These are phyloP conservation scores for Emergomyces orientalis DNA, from an alignment of 2,329 filamentous ascomycete genomes.

Conservation along the genomic window DNA sequence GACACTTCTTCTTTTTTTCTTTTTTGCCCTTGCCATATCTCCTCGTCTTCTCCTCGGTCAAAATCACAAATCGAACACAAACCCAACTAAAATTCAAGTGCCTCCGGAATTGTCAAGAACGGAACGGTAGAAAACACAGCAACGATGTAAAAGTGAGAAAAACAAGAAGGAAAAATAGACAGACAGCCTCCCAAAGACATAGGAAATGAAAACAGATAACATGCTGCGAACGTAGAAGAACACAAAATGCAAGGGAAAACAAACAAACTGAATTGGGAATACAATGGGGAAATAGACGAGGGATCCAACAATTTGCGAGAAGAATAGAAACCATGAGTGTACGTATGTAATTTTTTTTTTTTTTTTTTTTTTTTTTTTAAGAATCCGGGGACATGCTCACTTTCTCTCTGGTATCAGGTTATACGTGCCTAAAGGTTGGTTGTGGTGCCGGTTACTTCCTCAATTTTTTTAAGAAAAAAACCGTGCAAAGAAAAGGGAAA, in stretches of 20 bases:
- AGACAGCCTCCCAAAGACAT: conserved; percentile 5
- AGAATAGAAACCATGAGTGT: too few species aligned
- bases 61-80: not conserved
- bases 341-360: not conserved
- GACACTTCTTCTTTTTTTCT: not conserved
- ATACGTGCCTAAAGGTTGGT: too few species aligned
- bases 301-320: too few species aligned
- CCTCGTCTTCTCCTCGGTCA: too few species aligned
- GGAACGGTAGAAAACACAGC: not conserved
- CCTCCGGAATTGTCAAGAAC: too few species aligned
- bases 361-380: too few species aligned
- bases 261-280: conserved; percentile 9
- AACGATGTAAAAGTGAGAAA: not conserved
- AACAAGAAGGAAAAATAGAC: not conserved
- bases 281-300: not conserved
- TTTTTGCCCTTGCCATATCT: not conserved
- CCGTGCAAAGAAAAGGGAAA: too few species aligned
- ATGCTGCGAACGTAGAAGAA: conserved; percentile 6
- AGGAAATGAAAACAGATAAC: not conserved
- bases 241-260: conserved; percentile 5
- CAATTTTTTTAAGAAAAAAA: too few species aligned
- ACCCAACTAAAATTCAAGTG: not conserved
- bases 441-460: too few species aligned
- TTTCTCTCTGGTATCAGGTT: too few species aligned
- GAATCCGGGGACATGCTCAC: too few species aligned